Percentiles rank a stretch among this genome's conserved stretches.
Evolutionary conservation across 148 eudicot species (phyloP).

Genomic region (Vaccinium corymbosum): DNA sequence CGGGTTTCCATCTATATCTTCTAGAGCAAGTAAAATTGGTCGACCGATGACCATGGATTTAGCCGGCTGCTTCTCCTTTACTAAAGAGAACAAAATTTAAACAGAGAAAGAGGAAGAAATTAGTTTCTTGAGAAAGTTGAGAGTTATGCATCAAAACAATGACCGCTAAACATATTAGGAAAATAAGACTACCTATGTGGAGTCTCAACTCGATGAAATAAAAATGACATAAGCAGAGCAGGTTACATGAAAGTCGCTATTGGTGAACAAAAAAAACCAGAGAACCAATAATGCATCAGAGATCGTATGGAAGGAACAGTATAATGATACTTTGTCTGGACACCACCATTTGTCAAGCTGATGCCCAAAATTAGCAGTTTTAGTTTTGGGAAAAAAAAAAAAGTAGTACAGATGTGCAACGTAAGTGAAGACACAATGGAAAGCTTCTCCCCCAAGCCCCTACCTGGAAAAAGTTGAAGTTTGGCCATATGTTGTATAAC

Average conservation of each 20-base stretch:
- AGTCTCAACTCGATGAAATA: not conserved
- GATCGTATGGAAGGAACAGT: not conserved
- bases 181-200: not conserved
- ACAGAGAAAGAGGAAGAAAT: slow-evolving; percentile 1
- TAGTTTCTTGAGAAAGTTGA: not conserved
- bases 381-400: not conserved
- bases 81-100: slow-evolving; percentile 31
- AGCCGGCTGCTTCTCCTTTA: slow-evolving; percentile 45
- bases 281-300: not conserved
- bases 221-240: not conserved
- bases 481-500: not conserved
- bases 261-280: not conserved
- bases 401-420: not conserved
- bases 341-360: not conserved
- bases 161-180: not conserved
- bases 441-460: not conserved
- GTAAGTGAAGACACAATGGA: not conserved
- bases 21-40: slow-evolving; percentile 85
- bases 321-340: not conserved
- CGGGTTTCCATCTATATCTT: slow-evolving; percentile 95
- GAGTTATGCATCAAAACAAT: not conserved
- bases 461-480: not conserved
- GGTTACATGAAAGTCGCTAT: not conserved
- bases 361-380: not conserved
- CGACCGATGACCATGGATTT: slow-evolving; percentile 73